These are phyloP conservation scores for Galeopsis tetrahit DNA, from an alignment of 257 asterid genomes.

Conservation along the genomic window DNA sequence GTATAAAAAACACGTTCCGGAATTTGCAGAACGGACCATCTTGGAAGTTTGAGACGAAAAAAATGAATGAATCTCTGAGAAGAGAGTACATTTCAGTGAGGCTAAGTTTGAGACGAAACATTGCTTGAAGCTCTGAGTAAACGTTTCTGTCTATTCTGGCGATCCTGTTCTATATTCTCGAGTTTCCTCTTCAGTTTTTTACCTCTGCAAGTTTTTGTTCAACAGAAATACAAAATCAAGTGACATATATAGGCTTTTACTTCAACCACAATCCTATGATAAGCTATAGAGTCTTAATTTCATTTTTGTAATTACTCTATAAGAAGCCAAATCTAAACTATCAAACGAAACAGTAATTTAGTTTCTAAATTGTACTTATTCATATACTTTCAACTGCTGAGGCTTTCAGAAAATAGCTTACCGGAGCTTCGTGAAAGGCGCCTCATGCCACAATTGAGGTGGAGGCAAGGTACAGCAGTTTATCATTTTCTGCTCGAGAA, in stretches of 20 bases:
- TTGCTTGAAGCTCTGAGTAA: no score
- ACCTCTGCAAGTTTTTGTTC: conserved; percentile 11
- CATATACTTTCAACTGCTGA: conserved; percentile 8
- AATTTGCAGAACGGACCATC: conserved; percentile 12
- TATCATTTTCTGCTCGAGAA: conserved; percentile 34
- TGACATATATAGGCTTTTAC: not conserved
- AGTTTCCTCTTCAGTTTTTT: not conserved
- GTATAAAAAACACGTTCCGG: not conserved
- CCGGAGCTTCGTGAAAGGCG: no score
- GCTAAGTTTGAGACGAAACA: not conserved
- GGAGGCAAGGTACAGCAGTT: conserved; percentile 25
- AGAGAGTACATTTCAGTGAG: not conserved
- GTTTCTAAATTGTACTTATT: not conserved
- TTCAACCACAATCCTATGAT: not conserved
- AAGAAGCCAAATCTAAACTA: conserved; percentile 13
- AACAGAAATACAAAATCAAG: not conserved
- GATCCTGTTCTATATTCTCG: no score
- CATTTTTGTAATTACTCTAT: not conserved
- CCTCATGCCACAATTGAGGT: conserved; percentile 54
- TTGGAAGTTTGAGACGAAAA: not conserved
- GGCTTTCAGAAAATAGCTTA: not conserved
- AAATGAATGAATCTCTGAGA: not conserved
- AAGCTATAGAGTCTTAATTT: not conserved
- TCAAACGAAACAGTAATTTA: conserved; percentile 4
- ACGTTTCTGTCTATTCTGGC: no score